These are phyloP conservation scores for Stellera chamaejasme DNA, from an alignment of 345 rosid species.

Conservation along the genomic window DNA sequence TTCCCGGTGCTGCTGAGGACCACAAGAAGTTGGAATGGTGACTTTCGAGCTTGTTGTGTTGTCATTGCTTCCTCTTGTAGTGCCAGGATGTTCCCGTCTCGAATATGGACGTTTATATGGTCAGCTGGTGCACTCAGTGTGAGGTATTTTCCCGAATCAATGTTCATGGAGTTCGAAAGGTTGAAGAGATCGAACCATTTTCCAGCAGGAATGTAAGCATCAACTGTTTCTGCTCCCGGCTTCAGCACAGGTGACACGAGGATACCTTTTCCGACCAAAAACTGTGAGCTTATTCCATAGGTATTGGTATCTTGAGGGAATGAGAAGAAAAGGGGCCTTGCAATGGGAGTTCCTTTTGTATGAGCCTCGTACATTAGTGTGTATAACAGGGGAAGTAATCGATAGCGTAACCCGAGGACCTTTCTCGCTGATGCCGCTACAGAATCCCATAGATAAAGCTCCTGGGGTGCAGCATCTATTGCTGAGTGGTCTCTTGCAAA, in stretches of 20 bases:
- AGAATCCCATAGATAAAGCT: constrained; percentile 72
- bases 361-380: constrained; percentile 63
- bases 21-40: constrained; percentile 45
- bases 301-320: constrained; percentile 48
- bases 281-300: constrained; percentile 42
- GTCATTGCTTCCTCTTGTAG: constrained; percentile 73
- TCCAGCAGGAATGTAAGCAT: constrained; percentile 61
- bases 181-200: constrained; percentile 70
- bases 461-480: constrained; percentile 26
- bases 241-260: constrained; percentile 52
- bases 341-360: constrained; percentile 52
- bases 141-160: constrained; percentile 24
- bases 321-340: constrained; percentile 70
- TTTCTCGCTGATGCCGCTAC: constrained; percentile 60
- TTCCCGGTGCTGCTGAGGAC: constrained; percentile 29
- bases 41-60: constrained; percentile 38
- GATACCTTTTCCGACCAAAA: constrained; percentile 49
- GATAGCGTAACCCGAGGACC: constrained; percentile 60
- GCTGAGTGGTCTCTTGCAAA: constrained; percentile 74
- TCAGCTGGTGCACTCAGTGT: constrained; percentile 46
- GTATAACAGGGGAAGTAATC: constrained; percentile 59
- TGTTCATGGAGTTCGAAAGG: constrained; percentile 30
- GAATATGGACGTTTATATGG: constrained; percentile 50
- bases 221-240: constrained; percentile 23
- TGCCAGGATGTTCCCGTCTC: constrained; percentile 53